Percentiles rank a stretch among this genome's conserved stretches.
Conservation (phyloP, 805 yeast genomes). For the Candida morakotiae region DNA sequence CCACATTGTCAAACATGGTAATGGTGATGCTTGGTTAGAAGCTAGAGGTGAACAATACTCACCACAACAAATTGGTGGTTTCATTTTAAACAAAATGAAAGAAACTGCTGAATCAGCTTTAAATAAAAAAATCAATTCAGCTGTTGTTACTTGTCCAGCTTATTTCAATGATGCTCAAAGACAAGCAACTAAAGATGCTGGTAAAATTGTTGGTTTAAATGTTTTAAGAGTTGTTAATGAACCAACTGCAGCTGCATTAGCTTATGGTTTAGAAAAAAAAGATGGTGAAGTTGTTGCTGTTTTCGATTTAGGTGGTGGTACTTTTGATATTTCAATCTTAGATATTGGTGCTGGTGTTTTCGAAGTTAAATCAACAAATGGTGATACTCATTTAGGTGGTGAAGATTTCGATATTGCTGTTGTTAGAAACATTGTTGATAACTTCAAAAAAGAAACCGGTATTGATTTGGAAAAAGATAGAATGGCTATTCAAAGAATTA, state of each 20-base stretch:
- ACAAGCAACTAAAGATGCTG: constrained; percentile 95
- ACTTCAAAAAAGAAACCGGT: constrained; percentile 73
- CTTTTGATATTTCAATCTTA: constrained; percentile 92
- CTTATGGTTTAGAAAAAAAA: constrained; percentile 87
- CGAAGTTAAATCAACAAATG: constrained; percentile 96
- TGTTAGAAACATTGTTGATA: constrained; percentile 77
- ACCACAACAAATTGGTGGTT: constrained; percentile 95
- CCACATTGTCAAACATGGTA: constrained; percentile 82
- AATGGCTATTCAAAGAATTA: constrained; percentile 79
- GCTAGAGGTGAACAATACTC: constrained; percentile 85
- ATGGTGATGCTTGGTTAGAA: constrained; percentile 96
- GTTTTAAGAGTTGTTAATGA: constrained; percentile 86
- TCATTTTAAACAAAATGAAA: constrained; percentile 92
- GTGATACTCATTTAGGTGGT: constrained; percentile 93
- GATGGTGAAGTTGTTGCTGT: constrained; percentile 86
- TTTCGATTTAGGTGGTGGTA: constrained; percentile 98
- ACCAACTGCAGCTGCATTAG: constrained; percentile 92
- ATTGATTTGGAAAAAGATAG: constrained; percentile 61
- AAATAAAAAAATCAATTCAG: constrained; percentile 83
- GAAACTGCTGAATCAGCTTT: constrained; percentile 93
- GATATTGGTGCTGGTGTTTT: constrained; percentile 98
- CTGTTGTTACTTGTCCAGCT: constrained; percentile 89
- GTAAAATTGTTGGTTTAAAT: constrained; percentile 93
- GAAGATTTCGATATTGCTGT: constrained; percentile 86
- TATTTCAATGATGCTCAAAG: constrained; percentile 89